phyloP scores from a whole-genome alignment of 1,284 basidiomycete species.

The Cryptococcus sp. region DNA sequence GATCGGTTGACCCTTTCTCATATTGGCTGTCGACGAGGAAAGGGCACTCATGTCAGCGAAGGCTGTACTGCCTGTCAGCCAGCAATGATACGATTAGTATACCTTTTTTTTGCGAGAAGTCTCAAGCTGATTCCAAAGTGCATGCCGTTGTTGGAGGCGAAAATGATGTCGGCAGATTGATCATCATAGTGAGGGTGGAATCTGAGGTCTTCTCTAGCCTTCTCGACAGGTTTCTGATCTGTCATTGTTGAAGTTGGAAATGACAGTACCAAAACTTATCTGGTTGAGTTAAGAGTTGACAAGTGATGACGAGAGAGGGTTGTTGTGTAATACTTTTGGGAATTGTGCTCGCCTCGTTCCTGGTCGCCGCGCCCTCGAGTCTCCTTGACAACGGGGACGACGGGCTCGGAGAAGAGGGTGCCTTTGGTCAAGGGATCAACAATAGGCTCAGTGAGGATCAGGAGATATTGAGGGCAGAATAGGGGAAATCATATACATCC shows the following conservation, averaged over 20 bases:
- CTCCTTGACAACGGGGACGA: no score
- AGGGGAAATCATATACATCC: no score
- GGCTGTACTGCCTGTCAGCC: neutral
- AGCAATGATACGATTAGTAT: neutral
- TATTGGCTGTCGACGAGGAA: neutral
- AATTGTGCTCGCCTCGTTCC: no score
- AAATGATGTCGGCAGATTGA: neutral
- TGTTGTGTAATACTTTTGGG: no score
- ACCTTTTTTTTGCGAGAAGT: slow-evolving; percentile 1
- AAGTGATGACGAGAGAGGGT: no score
- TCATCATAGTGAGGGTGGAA: neutral
- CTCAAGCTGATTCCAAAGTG: neutral
- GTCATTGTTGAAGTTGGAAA: neutral
- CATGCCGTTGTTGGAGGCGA: slow-evolving; percentile 2
- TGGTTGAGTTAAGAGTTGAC: neutral
- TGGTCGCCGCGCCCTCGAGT: no score
- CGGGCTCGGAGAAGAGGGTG: no score
- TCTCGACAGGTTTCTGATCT: neutral
- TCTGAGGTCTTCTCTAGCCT: neutral
- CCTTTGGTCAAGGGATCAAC: no score
- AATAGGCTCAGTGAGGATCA: no score
- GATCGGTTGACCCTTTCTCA: slow-evolving; percentile 1
- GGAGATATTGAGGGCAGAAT: no score
- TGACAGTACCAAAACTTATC: neutral
- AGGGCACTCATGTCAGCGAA: neutral